Base-by-base conservation (phyloP, 73 alveolate species). In the Diophrys sp. region DNA sequence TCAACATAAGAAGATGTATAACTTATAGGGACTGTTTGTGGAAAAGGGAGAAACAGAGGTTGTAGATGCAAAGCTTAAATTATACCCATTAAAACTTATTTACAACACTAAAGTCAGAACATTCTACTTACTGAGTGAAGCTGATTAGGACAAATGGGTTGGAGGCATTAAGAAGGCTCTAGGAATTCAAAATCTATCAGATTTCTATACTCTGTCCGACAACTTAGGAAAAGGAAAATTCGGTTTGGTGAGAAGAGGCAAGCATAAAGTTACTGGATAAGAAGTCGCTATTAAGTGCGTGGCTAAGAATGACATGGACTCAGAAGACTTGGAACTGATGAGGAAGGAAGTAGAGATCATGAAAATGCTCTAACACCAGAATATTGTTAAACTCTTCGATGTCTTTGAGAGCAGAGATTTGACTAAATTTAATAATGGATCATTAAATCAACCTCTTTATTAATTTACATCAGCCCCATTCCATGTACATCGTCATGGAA, bases 281-380 rank as follows among this genome's bases (percentile, higher is more conserved):
- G 83, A 68, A 81, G 92, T 85, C 0, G 92, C 92, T n/a, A 83
- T 85, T 0, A 85, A 85, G 53, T 71, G 56, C 25, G 76, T 85
- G 56, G 67, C 79, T 81, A 85, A 85, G 56, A 66, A 67, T 54
- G 80, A 79, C 31, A 57, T 85, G 75, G 29, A 44, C 0, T 25
- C 79, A 8, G 69, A 85, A 75, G 93, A 85, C 32, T 26, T 27
- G 29, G 93, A 85, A 70, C 29, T 85, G 55, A 78, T 68, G 1
- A 85, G 79, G 79, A 77, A 91, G 57, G 99, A 95, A 80, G 87
- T 92, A 31, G 97, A 94, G 76, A 91, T 93, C 56, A 86, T 95
- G 66, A 92, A 95, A 83, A 92, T 95, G 33, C 92, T 97, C 53
- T 93, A 91, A 75, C 97, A 95, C 87, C 97, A 95, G 44, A 82